phyloP scores from a whole-genome alignment of 2,329 filamentous ascomycete genomes.

The Xylariaceae sp. region DNA sequence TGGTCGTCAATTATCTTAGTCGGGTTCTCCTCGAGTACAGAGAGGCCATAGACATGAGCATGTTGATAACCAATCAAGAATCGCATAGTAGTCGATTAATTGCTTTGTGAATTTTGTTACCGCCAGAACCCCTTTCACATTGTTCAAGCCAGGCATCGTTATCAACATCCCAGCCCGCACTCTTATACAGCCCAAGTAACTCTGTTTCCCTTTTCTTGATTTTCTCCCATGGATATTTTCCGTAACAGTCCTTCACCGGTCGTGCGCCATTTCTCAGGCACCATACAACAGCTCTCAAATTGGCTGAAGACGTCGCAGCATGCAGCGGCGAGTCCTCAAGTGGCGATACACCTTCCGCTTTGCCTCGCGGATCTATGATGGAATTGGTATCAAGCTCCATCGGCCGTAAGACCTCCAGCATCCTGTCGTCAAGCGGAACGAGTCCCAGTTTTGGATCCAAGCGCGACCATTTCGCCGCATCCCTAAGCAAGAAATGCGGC shows the following conservation, averaged over 20 bases:
- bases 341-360: constrained; percentile 3
- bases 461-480: background rate
- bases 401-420: constrained; percentile 2
- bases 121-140: background rate
- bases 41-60: no score
- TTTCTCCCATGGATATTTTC: constrained; percentile 5
- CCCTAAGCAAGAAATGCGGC: constrained; percentile 6
- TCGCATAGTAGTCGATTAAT: no score
- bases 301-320: constrained; percentile 1
- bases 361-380: constrained; percentile 3
- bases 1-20: constrained; percentile 30
- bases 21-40: no score
- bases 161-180: constrained; percentile 3
- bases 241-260: constrained; percentile 1
- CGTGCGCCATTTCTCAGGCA: constrained; percentile 2
- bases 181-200: background rate
- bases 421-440: background rate
- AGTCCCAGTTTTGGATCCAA: background rate
- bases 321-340: constrained; percentile 3
- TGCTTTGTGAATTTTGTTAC: no score
- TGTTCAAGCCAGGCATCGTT: background rate
- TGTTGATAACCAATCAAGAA: no score
- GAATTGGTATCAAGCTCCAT: constrained; percentile 6
- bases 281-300: background rate
- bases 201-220: background rate